phyloP scores from a whole-genome alignment of 331 rosid species.

The Dryas integrifolia region DNA sequence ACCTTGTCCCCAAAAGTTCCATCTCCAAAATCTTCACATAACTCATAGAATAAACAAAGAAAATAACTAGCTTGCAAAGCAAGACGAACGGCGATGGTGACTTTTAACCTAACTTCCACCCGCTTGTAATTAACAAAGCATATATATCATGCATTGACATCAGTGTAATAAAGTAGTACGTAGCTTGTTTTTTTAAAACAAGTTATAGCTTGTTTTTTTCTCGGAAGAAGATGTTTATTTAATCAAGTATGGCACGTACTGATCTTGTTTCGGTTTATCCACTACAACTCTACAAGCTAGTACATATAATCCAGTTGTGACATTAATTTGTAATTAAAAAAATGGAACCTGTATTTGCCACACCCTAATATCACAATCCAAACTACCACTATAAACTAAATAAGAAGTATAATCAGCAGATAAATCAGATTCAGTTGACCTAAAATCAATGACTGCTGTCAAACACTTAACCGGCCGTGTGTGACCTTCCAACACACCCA shows the following conservation, averaged over 20 bases:
- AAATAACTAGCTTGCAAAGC: neutral
- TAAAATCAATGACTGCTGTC: constrained; percentile 34
- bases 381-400: constrained; percentile 69
- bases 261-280: too few species aligned
- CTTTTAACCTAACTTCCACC: constrained; percentile 24
- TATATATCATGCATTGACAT: too few species aligned
- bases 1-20: constrained; percentile 10
- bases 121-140: too few species aligned
- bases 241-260: too few species aligned
- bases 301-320: too few species aligned
- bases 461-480: constrained; percentile 72
- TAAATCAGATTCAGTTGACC: neutral
- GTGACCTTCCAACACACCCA: constrained; percentile 82
- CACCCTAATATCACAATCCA: constrained; percentile 70
- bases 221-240: too few species aligned
- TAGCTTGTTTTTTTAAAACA: too few species aligned
- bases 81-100: neutral
- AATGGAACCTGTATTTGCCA: constrained; percentile 58
- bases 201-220: too few species aligned
- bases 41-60: neutral
- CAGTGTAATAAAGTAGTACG: too few species aligned
- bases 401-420: constrained; percentile 23
- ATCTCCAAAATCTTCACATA: constrained; percentile 10
- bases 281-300: too few species aligned
- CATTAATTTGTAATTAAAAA: neutral